A percentile compares a stretch with the other conserved stretches of the same genome.
Conservation (phyloP, 805 yeast species). For the Saccharomycopsis guyanensis region DNA sequence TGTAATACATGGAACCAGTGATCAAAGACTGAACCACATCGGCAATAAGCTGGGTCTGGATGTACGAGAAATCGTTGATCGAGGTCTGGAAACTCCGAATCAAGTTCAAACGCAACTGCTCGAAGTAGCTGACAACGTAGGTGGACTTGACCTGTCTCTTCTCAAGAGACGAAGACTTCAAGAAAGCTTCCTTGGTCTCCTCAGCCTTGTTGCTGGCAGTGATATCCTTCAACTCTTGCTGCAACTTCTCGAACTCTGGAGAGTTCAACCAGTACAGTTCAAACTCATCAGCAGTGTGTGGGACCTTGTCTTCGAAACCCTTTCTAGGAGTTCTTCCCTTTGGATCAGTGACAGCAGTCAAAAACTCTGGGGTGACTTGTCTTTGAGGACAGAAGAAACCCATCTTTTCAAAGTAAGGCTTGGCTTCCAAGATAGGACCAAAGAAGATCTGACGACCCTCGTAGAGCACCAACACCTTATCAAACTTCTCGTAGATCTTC, state of each 20-base stretch:
- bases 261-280: constrained; percentile 50
- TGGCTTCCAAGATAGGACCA: constrained; percentile 52
- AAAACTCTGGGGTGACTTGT: constrained; percentile 64
- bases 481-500: constrained; percentile 55
- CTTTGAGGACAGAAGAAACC: constrained; percentile 59
- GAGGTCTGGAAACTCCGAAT: constrained; percentile 48
- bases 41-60: constrained; percentile 38
- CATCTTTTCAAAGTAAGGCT: constrained; percentile 51
- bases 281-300: constrained; percentile 57
- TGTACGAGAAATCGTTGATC: constrained; percentile 48
- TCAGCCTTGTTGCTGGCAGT: constrained; percentile 26
- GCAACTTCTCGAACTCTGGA: constrained; percentile 34
- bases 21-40: constrained; percentile 50
- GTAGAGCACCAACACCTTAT: constrained; percentile 53
- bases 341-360: constrained; percentile 65
- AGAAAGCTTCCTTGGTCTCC: constrained; percentile 30
- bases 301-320: constrained; percentile 47
- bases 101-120: constrained; percentile 44
- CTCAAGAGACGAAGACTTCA: constrained; percentile 33
- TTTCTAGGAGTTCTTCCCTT: constrained; percentile 42
- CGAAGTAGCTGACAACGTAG: constrained; percentile 36
- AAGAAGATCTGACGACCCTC: constrained; percentile 56
- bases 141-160: constrained; percentile 32
- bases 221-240: constrained; percentile 39
- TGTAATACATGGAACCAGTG: constrained; percentile 55